Evolutionary conservation across 1,284 basidiomycete genomes (phyloP).

Genomic region (Exsudoporus floridanus): DNA sequence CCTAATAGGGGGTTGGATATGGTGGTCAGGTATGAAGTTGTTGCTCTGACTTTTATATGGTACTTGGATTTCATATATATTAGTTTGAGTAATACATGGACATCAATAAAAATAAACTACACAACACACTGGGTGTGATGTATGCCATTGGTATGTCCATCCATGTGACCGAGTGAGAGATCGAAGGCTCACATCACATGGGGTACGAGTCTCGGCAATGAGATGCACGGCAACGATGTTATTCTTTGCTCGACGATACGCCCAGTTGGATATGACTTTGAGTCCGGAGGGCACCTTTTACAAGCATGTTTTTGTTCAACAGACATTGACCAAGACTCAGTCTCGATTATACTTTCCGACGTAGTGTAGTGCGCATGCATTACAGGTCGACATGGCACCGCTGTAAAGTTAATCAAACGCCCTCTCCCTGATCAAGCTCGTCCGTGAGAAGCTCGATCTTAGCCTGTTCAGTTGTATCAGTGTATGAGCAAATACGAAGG

Average conservation of each 20-base stretch:
- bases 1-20: constrained; percentile 52
- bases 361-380: neutral
- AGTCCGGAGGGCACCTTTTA: constrained; percentile 78
- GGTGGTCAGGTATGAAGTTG: constrained; percentile 58
- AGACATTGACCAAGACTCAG: neutral
- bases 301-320: constrained; percentile 47
- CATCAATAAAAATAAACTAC: neutral
- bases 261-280: constrained; percentile 62
- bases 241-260: constrained; percentile 80
- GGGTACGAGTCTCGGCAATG: neutral
- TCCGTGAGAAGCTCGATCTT: constrained; percentile 61
- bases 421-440: constrained; percentile 63
- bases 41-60: constrained; percentile 30
- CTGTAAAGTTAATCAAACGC: constrained; percentile 37
- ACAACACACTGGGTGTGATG: constrained; percentile 4
- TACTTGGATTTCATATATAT: neutral
- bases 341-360: neutral
- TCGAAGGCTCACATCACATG: constrained; percentile 6
- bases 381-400: constrained; percentile 1
- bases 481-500: neutral
- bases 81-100: neutral
- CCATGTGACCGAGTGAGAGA: constrained; percentile 1
- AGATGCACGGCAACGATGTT: constrained; percentile 11
- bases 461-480: constrained; percentile 42
- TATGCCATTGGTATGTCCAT: constrained; percentile 12